Conservation (phyloP, 2,329 filamentous ascomycete genomes). For the Fusarium transvaalense region DNA sequence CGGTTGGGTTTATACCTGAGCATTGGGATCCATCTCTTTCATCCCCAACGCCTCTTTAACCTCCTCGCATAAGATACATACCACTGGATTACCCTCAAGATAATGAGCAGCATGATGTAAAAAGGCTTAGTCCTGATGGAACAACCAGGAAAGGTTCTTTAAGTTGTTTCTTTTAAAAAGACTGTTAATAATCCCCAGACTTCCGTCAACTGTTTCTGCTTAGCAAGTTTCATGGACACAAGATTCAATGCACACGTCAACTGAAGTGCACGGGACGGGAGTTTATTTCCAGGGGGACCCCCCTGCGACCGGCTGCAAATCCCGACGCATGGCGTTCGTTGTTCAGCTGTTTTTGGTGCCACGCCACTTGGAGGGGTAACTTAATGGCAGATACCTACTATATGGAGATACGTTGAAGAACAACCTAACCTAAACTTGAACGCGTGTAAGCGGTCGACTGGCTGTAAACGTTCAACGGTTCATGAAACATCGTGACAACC, state of each 20-base stretch:
- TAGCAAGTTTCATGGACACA: conserved; percentile 6
- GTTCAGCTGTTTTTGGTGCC: conserved; percentile 21
- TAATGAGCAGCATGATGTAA: conserved; percentile 1
- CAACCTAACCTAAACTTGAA: conserved; percentile 7
- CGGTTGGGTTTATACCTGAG: conserved; percentile 25
- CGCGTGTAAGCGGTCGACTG: neutral
- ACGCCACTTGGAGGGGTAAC: conserved; percentile 14
- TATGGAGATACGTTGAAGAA: neutral
- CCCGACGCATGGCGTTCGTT: conserved; percentile 30
- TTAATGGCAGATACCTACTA: too few species aligned
- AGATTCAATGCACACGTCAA: conserved; percentile 30
- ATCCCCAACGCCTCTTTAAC: conserved; percentile 25
- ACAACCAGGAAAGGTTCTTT: neutral
- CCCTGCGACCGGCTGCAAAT: conserved; percentile 37
- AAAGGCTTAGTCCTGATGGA: neutral
- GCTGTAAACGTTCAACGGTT: conserved; percentile 17
- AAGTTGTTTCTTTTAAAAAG: neutral
- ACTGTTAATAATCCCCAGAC: conserved; percentile 6
- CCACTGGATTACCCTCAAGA: conserved; percentile 27
- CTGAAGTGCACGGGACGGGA: conserved; percentile 1
- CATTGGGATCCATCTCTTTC: conserved; percentile 2
- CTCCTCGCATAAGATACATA: conserved; percentile 37
- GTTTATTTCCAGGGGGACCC: conserved; percentile 36
- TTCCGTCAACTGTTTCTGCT: conserved; percentile 2
- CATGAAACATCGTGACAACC: conserved; percentile 22